These are phyloP conservation scores for Astrocystis sublimbata DNA, from an alignment of 495 filamentous ascomycete species.

Conservation along the genomic window DNA sequence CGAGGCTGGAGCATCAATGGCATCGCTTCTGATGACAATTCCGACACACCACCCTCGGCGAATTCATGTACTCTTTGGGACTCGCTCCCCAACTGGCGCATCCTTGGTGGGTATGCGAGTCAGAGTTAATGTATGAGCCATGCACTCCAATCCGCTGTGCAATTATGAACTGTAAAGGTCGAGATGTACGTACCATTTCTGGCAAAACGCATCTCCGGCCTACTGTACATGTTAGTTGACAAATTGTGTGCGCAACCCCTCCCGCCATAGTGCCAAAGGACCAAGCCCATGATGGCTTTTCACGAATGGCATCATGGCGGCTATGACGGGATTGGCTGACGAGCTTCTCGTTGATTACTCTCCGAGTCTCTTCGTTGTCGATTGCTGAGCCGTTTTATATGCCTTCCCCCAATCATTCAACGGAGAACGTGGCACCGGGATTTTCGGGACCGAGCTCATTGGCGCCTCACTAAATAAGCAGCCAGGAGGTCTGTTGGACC, in stretches of 20 bases:
- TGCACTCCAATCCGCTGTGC: background rate
- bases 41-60: background rate
- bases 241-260: background rate
- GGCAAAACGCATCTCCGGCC: background rate
- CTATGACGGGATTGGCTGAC: background rate
- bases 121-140: background rate
- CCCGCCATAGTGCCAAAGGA: background rate
- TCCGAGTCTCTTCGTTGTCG: background rate
- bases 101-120: background rate
- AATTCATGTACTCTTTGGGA: background rate
- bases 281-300: slow-evolving; percentile 1
- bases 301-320: background rate
- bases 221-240: background rate
- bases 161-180: too few species aligned
- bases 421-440: background rate
- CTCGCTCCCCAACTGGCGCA: background rate
- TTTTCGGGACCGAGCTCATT: slow-evolving; percentile 7
- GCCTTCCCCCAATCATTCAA: background rate
- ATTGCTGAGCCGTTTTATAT: background rate
- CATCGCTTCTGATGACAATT: background rate
- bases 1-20: background rate
- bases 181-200: background rate
- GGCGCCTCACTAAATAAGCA: background rate
- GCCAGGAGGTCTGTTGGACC: background rate
- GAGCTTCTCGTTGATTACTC: background rate